These are phyloP conservation scores for Vigna angularis DNA, from an alignment of 306 rosid species.

Conservation along the genomic window DNA sequence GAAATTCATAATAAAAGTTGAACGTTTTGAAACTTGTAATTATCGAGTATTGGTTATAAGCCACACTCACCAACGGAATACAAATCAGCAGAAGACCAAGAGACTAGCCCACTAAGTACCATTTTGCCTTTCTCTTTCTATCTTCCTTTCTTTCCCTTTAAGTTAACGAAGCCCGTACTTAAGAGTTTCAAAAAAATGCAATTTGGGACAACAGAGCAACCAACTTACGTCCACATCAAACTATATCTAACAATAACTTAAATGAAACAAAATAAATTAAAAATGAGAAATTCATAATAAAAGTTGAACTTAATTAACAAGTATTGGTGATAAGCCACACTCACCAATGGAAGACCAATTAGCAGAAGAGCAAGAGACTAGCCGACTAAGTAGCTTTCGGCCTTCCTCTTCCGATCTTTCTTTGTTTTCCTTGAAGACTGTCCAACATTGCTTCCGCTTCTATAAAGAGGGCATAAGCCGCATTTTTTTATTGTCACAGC, in stretches of 20 bases:
- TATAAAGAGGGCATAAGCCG: slow-evolving; percentile 33
- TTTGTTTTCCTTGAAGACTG: neutral
- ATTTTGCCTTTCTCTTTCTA: neutral
- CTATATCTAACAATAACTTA: too few relatives aligned
- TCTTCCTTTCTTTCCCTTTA: too few relatives aligned
- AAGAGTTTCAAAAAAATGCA: too few relatives aligned
- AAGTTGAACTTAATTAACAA: neutral
- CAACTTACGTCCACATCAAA: too few relatives aligned
- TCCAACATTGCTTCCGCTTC: neutral
- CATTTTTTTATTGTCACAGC: slow-evolving; percentile 1
- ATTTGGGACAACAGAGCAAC: too few relatives aligned
- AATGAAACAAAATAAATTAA: too few relatives aligned
- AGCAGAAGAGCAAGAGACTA: neutral
- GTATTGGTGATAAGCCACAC: neutral
- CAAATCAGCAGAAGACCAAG: too few relatives aligned
- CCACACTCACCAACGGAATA: too few relatives aligned
- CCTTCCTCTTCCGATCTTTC: neutral
- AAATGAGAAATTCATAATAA: neutral
- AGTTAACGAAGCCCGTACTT: too few relatives aligned
- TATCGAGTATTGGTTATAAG: too few relatives aligned
- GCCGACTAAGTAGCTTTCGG: neutral
- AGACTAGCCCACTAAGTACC: neutral
- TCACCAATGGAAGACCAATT: neutral
- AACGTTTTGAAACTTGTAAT: too few relatives aligned
- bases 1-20: too few relatives aligned